Evolutionary conservation across 768 basidiomycete genomes (phyloP).

Genomic region (Heimioporus sp.): DNA sequence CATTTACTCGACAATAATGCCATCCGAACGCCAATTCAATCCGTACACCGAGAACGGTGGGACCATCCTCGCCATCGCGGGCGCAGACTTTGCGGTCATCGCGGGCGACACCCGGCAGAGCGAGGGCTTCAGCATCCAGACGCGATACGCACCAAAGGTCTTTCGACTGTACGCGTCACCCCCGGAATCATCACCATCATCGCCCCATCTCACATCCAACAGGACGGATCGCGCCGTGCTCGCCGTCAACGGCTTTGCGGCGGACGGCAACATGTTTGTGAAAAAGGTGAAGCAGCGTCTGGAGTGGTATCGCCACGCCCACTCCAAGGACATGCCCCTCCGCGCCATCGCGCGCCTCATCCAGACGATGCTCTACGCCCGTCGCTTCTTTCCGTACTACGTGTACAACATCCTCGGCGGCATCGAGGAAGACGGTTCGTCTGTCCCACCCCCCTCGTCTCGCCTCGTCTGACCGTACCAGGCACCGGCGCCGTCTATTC

Average conservation of each 20-base stretch:
- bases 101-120: slow-evolving; percentile 97
- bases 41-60: slow-evolving; percentile 95
- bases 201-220: slow-evolving; percentile 3
- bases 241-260: slow-evolving; percentile 96
- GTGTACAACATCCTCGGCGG: slow-evolving; percentile 96
- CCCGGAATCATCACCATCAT: too few relatives aligned
- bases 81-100: slow-evolving; percentile 89
- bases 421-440: slow-evolving; percentile 93
- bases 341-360: slow-evolving; percentile 96
- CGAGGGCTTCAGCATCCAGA: slow-evolving; percentile 97
- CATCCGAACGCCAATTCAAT: slow-evolving; percentile 69
- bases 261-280: slow-evolving; percentile 97
- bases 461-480: slow-evolving; percentile 30
- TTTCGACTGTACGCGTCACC: slow-evolving; percentile 75
- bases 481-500: slow-evolving; percentile 98
- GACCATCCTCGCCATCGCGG: slow-evolving; percentile 94
- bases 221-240: slow-evolving; percentile 93
- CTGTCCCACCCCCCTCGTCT: background rate
- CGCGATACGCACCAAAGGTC: slow-evolving; percentile 94
- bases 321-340: slow-evolving; percentile 96
- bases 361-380: slow-evolving; percentile 96
- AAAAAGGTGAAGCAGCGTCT: slow-evolving; percentile 94
- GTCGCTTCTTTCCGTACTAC: slow-evolving; percentile 98
- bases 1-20: slow-evolving; percentile 44
- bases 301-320: slow-evolving; percentile 99